phyloP scores from a whole-genome alignment of 176 grass and related monocot genomes.

The Phoenix dactylifera region DNA sequence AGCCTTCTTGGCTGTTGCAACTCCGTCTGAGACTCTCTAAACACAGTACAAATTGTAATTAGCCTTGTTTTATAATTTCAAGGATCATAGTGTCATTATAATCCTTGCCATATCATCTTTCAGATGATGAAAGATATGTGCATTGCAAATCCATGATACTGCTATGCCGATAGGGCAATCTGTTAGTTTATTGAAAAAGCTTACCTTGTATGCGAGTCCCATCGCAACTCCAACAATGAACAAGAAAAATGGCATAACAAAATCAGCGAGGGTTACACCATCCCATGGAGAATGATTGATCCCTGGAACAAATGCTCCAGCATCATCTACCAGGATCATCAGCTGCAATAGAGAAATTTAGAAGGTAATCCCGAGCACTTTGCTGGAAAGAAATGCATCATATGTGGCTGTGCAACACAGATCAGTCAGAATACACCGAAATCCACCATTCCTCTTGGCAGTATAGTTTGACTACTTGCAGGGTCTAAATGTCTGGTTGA shows the following conservation, averaged over 20 bases:
- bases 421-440: too few relatives aligned
- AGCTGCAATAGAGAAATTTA: constrained; percentile 33
- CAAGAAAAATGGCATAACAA: constrained; percentile 84
- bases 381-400: too few relatives aligned
- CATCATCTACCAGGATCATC: constrained; percentile 78
- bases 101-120: too few relatives aligned
- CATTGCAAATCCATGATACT: too few relatives aligned
- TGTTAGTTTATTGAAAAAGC: neutral
- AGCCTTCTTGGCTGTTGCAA: constrained; percentile 42
- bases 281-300: constrained; percentile 82
- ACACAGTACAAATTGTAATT: neutral
- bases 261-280: constrained; percentile 50
- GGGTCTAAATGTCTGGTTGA: too few relatives aligned
- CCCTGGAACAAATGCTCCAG: constrained; percentile 40
- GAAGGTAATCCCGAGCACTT: neutral
- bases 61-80: neutral
- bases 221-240: constrained; percentile 72
- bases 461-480: too few relatives aligned
- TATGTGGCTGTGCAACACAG: neutral
- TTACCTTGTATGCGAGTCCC: constrained; percentile 64
- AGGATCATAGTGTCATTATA: too few relatives aligned
- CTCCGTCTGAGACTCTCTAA: constrained; percentile 44
- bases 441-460: too few relatives aligned
- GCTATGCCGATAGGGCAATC: too few relatives aligned
- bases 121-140: too few relatives aligned